A percentile compares a stretch with the other conserved stretches of the same genome.
phyloP scores from a whole-genome alignment of 179 eudicot species.

The Silene coronaria region DNA sequence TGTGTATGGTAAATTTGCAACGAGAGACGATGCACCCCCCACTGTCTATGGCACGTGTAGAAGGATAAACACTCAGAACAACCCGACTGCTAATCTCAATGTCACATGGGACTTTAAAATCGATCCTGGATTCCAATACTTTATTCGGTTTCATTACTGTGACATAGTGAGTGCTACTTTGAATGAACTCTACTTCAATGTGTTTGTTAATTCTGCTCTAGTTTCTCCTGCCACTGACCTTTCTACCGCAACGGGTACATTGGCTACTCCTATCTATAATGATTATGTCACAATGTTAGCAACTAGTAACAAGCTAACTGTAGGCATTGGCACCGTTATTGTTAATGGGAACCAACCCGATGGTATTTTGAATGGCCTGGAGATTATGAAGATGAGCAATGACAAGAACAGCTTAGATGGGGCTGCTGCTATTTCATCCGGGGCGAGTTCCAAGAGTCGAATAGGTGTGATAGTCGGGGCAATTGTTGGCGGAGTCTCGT shows the following conservation, averaged over 20 bases:
- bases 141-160: slow-evolving; percentile 69
- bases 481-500: slow-evolving; percentile 38
- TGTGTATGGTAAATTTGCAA: slow-evolving; percentile 43
- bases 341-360: slow-evolving; percentile 36
- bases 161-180: slow-evolving; percentile 51
- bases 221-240: slow-evolving; percentile 41
- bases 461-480: slow-evolving; percentile 52
- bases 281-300: slow-evolving; percentile 47
- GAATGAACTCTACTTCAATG: slow-evolving; percentile 53
- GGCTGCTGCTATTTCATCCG: slow-evolving; percentile 15
- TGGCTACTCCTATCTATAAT: slow-evolving; percentile 47
- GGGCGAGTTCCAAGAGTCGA: slow-evolving; percentile 30
- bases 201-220: slow-evolving; percentile 39
- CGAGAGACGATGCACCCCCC: slow-evolving; percentile 32
- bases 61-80: slow-evolving; percentile 21
- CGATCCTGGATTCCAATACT: slow-evolving; percentile 60
- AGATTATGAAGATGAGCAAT: slow-evolving; percentile 69
- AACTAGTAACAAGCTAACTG: slow-evolving; percentile 27
- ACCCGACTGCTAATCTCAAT: slow-evolving; percentile 52
- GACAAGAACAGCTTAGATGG: slow-evolving; percentile 50
- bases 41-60: slow-evolving; percentile 35
- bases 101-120: slow-evolving; percentile 66
- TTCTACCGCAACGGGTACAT: slow-evolving; percentile 14
- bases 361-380: slow-evolving; percentile 75
- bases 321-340: slow-evolving; percentile 59